Percentiles rank a stretch among this genome's conserved stretches.
phyloP scores from a whole-genome alignment of 2,329 filamentous ascomycete genomes.

The Aspergillus candidus region DNA sequence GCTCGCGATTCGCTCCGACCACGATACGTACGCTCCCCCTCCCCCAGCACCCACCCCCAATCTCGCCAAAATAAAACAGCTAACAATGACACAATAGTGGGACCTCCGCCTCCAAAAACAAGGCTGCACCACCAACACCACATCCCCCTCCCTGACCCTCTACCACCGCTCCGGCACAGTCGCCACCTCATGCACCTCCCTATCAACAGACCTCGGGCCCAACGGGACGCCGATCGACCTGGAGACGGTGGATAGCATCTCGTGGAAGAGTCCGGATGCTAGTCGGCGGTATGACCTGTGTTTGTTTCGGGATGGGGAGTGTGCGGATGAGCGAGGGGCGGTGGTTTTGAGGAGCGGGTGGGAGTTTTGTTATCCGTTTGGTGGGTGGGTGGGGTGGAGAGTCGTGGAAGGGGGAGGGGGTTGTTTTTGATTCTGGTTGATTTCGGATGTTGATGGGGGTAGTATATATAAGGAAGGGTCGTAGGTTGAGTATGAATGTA shows the following conservation, averaged over 20 bases:
- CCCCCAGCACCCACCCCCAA: not conserved
- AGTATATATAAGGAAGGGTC: not conserved
- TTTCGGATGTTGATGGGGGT: too few relatives aligned
- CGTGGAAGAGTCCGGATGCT: constrained; percentile 20
- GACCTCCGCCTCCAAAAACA: constrained; percentile 27
- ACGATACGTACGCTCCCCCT: constrained; percentile 14
- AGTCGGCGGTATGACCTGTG: constrained; percentile 16
- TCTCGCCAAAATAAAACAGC: not conserved
- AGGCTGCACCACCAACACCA: constrained; percentile 20
- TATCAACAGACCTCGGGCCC: not conserved
- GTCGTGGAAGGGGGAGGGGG: constrained; percentile 12
- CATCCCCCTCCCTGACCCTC: constrained; percentile 15
- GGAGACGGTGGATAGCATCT: constrained; percentile 17
- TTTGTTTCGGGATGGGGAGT: constrained; percentile 16
- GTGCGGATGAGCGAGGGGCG: not conserved
- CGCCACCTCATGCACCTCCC: constrained; percentile 5
- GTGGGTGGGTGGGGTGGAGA: constrained; percentile 15
- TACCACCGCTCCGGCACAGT: constrained; percentile 14
- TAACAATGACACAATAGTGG: constrained; percentile 17
- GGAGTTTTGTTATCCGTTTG: constrained; percentile 21
- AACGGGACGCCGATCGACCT: not conserved
- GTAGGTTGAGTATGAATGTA: not conserved
- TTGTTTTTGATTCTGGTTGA: constrained; percentile 4
- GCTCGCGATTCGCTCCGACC: constrained; percentile 10
- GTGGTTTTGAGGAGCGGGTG: constrained; percentile 17